Conservation (phyloP, 164 flowering plant genomes). For the Echeveria elegans region DNA sequence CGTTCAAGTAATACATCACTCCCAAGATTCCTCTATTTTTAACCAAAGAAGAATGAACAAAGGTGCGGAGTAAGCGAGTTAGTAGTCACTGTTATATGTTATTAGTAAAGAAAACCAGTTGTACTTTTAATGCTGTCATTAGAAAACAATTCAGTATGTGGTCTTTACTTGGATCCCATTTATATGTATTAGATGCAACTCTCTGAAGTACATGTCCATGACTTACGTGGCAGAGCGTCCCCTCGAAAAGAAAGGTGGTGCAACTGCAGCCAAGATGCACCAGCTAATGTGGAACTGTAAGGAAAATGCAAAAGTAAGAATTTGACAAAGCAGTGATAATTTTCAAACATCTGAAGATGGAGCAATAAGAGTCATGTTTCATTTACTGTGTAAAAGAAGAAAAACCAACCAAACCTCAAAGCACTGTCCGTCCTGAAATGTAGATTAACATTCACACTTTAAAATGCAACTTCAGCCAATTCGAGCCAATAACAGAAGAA, state of each 20-base stretch:
- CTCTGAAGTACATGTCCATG: neutral
- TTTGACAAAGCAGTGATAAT: neutral
- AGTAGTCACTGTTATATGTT: no score
- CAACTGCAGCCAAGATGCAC: conserved; percentile 58
- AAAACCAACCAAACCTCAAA: conserved; percentile 57
- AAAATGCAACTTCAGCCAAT: no score
- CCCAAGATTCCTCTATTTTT: conserved; percentile 5
- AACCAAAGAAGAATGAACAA: neutral
- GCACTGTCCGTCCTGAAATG: conserved; percentile 67
- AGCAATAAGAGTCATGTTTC: neutral
- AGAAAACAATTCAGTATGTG: neutral
- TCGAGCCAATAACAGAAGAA: no score
- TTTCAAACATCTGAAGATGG: neutral
- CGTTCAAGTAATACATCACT: neutral
- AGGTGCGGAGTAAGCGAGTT: neutral
- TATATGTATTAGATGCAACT: neutral
- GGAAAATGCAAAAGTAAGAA: conserved; percentile 4
- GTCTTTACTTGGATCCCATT: neutral
- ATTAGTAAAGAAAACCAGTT: no score
- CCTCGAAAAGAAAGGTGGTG: conserved; percentile 49
- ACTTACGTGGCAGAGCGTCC: conserved; percentile 72
- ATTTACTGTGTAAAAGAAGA: conserved; percentile 54
- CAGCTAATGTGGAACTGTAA: conserved; percentile 60
- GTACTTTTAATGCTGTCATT: no score
- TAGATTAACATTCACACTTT: neutral